Base-by-base conservation (phyloP, 805 yeast genomes). In the Zygotorulaspora sp. region DNA sequence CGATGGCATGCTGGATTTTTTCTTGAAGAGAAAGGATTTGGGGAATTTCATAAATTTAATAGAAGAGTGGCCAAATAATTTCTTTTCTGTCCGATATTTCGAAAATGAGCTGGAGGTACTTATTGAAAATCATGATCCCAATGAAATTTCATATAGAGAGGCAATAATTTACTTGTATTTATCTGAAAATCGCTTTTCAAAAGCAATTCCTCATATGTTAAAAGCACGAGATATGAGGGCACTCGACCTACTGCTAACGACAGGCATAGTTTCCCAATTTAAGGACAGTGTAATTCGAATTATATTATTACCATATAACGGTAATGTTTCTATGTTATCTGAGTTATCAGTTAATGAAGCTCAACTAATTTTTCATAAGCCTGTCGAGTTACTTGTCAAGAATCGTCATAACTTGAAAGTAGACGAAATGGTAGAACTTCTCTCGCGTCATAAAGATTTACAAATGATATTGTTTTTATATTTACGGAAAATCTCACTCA, bases 371-470 rank as follows among this genome's bases (percentile, higher is more conserved):
- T 53, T 83, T 5, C 33, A 44, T 2, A 72, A 71, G 11, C 61
- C 78, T 1, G 64, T 85, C 5, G 57, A 67, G 3, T 62, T 84
- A 5, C 63, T 86, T 20, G 80, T 81, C 2, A 76, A 73, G 8
- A 75, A 75, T 33, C 67, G 86, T 29, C 83, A 80, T 48, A 87
- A 83, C 50, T 61, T 89, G 3, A 46, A 68, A 2, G 83, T 95
- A 0, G 48, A 53, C 1, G 56, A 62, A 2, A 65, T 90, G 0
- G 59, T 86, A 0, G 47, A 66, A 0, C 47, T 73, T 17, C 67
- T 86, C 53, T 53, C 67, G 12, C 46, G 62, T 1, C 50, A 65
- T 1, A 30, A 42, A 5, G 61, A 64, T 1, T 53, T 80, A 23
- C 66, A 74, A 21, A 62, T 74, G 19, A 61, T 87, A 5, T 72